Evolutionary conservation across 352 stramenopile genomes (phyloP).

Genomic region (Phytopythium cucurbitacearum): DNA sequence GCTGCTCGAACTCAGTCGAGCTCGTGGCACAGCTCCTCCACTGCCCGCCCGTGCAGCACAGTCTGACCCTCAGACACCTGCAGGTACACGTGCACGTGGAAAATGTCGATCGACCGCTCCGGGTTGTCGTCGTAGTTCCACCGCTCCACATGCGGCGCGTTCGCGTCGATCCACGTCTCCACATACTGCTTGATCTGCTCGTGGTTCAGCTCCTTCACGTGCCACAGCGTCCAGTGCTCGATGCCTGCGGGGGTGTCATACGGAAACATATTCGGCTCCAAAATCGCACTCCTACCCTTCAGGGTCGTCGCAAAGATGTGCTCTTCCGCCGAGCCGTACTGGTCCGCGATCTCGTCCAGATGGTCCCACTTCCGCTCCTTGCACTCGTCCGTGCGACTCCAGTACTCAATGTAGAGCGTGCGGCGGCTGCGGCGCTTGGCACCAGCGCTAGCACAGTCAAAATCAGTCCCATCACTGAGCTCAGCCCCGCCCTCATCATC

Average conservation of each 20-base stretch:
- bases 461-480: constrained; percentile 32
- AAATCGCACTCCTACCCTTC: constrained; percentile 72
- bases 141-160: constrained; percentile 61
- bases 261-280: constrained; percentile 89
- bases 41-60: constrained; percentile 54
- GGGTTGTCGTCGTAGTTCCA: constrained; percentile 91
- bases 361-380: constrained; percentile 89
- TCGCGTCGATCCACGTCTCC: constrained; percentile 85
- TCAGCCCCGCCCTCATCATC: constrained; percentile 21
- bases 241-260: constrained; percentile 87
- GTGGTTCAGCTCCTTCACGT: constrained; percentile 69
- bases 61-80: constrained; percentile 51
- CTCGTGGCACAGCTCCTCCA: constrained; percentile 73
- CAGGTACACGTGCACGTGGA: constrained; percentile 89
- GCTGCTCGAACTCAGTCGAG: constrained; percentile 37
- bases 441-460: constrained; percentile 43
- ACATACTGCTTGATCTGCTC: constrained; percentile 86
- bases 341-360: constrained; percentile 75
- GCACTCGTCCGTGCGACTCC: constrained; percentile 83
- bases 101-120: constrained; percentile 87
- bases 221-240: constrained; percentile 87
- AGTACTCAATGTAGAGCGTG: constrained; percentile 87
- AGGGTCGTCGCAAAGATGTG: constrained; percentile 82
- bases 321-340: constrained; percentile 71
- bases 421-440: constrained; percentile 37